A percentile compares a stretch with the other conserved stretches of the same genome.
These are phyloP conservation scores for Brasenia schreberi DNA, from an alignment of 164 flowering plant genomes.

Conservation along the genomic window DNA sequence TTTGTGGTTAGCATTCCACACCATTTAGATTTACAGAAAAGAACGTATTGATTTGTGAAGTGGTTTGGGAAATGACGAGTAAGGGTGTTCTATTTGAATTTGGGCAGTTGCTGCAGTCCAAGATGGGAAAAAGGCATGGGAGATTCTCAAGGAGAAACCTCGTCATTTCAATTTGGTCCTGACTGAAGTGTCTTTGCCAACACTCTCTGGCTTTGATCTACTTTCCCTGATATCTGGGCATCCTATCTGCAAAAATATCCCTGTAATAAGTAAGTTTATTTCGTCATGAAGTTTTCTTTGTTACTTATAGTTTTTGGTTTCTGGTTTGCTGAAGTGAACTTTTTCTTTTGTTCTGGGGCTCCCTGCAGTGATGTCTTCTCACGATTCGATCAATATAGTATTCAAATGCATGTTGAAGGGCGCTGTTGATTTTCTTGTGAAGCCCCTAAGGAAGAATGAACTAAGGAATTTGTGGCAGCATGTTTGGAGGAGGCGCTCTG, in stretches of 20 bases:
- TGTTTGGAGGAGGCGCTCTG: constrained; percentile 91
- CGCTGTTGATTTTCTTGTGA: constrained; percentile 90
- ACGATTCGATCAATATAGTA: constrained; percentile 67
- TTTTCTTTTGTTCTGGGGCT: constrained; percentile 3
- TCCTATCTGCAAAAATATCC: constrained; percentile 74
- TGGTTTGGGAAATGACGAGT: not conserved
- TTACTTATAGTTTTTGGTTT: not conserved
- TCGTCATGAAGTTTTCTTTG: not conserved
- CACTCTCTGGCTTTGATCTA: constrained; percentile 75
- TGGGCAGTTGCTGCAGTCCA: constrained; percentile 69
- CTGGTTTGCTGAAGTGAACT: not conserved
- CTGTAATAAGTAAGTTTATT: constrained; percentile 75
- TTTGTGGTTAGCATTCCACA: too few species aligned
- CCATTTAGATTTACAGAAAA: too few species aligned
- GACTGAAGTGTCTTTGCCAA: constrained; percentile 85
- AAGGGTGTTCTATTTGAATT: constrained; percentile 2
- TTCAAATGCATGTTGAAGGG: constrained; percentile 90
- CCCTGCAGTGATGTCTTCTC: constrained; percentile 86
- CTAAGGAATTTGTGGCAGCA: constrained; percentile 95
- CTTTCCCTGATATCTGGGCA: constrained; percentile 76
- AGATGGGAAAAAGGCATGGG: constrained; percentile 97
- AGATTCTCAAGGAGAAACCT: constrained; percentile 53
- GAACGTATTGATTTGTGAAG: too few species aligned
- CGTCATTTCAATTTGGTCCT: constrained; percentile 59
- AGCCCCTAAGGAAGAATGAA: constrained; percentile 89